Conservation (phyloP, 1,139 yeast species). For the Kodamaea sp. region DNA sequence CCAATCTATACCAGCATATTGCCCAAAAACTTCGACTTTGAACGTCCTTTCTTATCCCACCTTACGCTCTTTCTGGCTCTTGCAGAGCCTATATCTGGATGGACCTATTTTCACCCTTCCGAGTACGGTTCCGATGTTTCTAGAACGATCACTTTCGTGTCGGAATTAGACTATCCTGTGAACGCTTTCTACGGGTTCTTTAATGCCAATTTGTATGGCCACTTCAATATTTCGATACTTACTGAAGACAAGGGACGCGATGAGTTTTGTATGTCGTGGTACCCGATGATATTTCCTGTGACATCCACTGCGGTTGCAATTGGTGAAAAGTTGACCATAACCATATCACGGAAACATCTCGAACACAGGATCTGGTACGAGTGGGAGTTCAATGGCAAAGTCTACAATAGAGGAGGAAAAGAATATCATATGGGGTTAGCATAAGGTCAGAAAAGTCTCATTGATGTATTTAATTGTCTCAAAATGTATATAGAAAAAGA, state of each 20-base stretch:
- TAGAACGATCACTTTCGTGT: slow-evolving; percentile 11
- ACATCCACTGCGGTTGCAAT: slow-evolving; percentile 43
- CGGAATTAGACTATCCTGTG: slow-evolving; percentile 26
- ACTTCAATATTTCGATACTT: slow-evolving; percentile 40
- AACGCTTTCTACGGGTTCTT: slow-evolving; percentile 82
- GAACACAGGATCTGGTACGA: slow-evolving; percentile 65
- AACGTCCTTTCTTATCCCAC: slow-evolving; percentile 60
- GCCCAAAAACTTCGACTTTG: neutral
- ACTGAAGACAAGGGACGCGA: slow-evolving; percentile 7
- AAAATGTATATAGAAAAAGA: no score
- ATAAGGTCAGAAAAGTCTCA: no score
- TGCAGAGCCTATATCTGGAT: slow-evolving; percentile 42
- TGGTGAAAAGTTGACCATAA: slow-evolving; percentile 54
- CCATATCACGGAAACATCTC: slow-evolving; percentile 34
- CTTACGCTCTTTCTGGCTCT: slow-evolving; percentile 50
- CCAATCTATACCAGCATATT: slow-evolving; percentile 62
- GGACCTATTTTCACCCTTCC: slow-evolving; percentile 57
- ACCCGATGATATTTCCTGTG: slow-evolving; percentile 75
- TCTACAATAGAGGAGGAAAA: slow-evolving; percentile 21
- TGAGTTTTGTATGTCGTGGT: slow-evolving; percentile 50
- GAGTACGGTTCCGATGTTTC: slow-evolving; percentile 6
- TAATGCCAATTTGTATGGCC: slow-evolving; percentile 62
- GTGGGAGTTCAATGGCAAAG: slow-evolving; percentile 50
- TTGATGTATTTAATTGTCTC: no score
- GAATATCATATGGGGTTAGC: slow-evolving; percentile 4